Evolutionary conservation across 371 early-diverging fungal genomes (phyloP).

Genomic region (Mortierella sp.): DNA sequence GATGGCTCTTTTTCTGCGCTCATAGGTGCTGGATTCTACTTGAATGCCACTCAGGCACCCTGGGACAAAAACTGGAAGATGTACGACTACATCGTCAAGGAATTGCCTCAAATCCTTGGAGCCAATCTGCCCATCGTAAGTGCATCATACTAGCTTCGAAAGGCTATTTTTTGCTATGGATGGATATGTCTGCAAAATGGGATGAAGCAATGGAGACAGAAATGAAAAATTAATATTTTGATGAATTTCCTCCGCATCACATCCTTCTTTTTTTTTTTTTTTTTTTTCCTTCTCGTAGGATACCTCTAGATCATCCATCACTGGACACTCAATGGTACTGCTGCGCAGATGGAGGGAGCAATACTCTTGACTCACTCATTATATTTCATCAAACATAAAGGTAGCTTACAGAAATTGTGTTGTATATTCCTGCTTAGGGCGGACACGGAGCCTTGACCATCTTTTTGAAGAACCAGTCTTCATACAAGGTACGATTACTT

Average conservation of each 20-base stretch:
- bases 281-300: conserved; percentile 58
- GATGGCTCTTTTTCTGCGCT: not conserved
- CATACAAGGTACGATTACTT: conserved; percentile 61
- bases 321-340: conserved; percentile 85
- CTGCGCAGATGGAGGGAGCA: too few relatives aligned
- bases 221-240: too few relatives aligned
- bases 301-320: conserved; percentile 69
- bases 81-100: conserved; percentile 85
- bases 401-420: too few relatives aligned
- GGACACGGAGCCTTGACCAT: conserved; percentile 92
- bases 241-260: too few relatives aligned
- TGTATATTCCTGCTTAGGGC: conserved; percentile 60
- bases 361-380: too few relatives aligned
- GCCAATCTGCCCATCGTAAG: conserved; percentile 72
- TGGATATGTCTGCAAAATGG: not conserved
- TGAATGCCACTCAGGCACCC: conserved; percentile 79
- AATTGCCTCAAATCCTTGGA: conserved; percentile 72
- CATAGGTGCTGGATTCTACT: conserved; percentile 84
- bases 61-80: conserved; percentile 84
- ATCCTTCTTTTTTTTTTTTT: not conserved
- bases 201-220: too few relatives aligned
- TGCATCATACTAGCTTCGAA: not conserved
- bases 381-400: too few relatives aligned
- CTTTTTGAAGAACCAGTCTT: conserved; percentile 74
- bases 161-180: too few relatives aligned